A percentile compares a stretch with the other conserved stretches of the same genome.
These are phyloP conservation scores for Quercus dentata DNA, from an alignment of 306 rosid genomes.

Conservation along the genomic window DNA sequence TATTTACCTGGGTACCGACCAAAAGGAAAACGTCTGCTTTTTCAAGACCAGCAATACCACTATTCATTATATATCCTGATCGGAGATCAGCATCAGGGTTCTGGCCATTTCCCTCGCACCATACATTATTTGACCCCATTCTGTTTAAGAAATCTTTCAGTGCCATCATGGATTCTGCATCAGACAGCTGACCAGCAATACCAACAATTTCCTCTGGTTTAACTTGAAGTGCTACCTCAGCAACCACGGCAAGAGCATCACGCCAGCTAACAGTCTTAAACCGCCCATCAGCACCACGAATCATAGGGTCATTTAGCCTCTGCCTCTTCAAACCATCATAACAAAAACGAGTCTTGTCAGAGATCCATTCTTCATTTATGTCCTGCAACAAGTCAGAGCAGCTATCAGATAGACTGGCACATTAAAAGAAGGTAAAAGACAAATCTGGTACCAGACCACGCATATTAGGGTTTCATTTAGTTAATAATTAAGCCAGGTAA, in stretches of 20 bases:
- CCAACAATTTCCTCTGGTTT: conserved; percentile 89
- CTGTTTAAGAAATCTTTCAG: conserved; percentile 85
- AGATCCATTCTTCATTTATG: conserved; percentile 99
- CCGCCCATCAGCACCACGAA: conserved; percentile 94
- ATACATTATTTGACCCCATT: conserved; percentile 88
- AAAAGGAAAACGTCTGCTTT: conserved; percentile 89
- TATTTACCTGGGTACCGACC: conserved; percentile 91
- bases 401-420: not conserved
- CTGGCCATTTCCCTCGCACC: conserved; percentile 85
- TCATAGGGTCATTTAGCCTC: conserved; percentile 96
- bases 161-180: conserved; percentile 97
- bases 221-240: conserved; percentile 70
- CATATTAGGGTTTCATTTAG: no score
- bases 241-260: conserved; percentile 86
- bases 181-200: conserved; percentile 88
- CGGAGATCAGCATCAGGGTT: conserved; percentile 81
- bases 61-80: conserved; percentile 87
- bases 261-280: conserved; percentile 91
- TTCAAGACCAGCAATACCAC: conserved; percentile 84
- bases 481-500: no score
- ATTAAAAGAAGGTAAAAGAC: not conserved
- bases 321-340: conserved; percentile 99
- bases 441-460: no score
- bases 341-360: conserved; percentile 96
- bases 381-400: conserved; percentile 46